phyloP scores from a whole-genome alignment of 495 filamentous ascomycete genomes.

The Penicillium lividum region DNA sequence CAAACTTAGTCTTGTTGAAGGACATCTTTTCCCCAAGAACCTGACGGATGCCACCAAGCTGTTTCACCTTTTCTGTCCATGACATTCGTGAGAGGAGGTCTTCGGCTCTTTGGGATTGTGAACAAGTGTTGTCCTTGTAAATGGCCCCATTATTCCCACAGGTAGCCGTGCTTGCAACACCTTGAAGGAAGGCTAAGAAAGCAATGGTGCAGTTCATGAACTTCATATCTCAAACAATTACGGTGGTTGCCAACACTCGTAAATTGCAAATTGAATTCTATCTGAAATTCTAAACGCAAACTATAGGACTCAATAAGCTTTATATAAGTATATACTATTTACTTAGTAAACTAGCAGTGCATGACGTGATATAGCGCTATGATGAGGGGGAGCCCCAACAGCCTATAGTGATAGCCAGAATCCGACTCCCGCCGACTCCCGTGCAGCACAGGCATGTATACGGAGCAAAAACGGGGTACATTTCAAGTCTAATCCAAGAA shows the following conservation, averaged over 20 bases:
- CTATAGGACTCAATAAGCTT: not conserved
- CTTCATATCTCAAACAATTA: not conserved
- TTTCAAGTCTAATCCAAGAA: not conserved
- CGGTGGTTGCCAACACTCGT: not conserved
- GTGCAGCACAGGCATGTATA: not conserved
- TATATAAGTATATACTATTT: not conserved
- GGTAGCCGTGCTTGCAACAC: not conserved
- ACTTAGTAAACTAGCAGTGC: not conserved
- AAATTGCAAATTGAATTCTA: not conserved
- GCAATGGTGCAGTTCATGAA: not conserved
- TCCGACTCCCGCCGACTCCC: conserved; percentile 3
- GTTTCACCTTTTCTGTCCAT: conserved; percentile 6
- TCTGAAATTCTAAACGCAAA: not conserved
- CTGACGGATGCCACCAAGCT: conserved; percentile 4
- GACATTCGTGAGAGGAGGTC: conserved; percentile 4
- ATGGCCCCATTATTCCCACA: conserved; percentile 2
- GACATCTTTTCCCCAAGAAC: conserved; percentile 1
- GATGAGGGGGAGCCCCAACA: not conserved
- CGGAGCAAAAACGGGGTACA: not conserved
- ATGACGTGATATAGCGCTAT: conserved; percentile 6
- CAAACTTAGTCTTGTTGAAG: conserved; percentile 6
- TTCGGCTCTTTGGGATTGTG: not conserved
- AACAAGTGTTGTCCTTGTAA: not conserved
- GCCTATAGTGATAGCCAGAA: not conserved
- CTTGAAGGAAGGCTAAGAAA: not conserved